Base-by-base conservation (phyloP, 805 yeast genomes). In the Candida takata region DNA sequence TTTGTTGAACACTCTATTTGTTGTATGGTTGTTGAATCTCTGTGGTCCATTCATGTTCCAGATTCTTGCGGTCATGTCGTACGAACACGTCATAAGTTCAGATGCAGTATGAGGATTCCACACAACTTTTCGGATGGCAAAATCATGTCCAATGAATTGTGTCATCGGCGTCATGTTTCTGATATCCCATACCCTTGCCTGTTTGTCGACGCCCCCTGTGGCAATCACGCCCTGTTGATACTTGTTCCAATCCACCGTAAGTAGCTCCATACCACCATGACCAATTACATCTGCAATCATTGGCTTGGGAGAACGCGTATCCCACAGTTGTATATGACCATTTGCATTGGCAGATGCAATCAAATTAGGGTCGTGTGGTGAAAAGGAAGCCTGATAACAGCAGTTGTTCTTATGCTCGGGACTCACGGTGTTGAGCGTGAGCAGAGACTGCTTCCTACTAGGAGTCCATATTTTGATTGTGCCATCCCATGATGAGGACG, bases 401-500 rank as follows among this genome's bases (percentile, higher is more conserved):
- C 95, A 85, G 40, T 74, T 70, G 26, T 68, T 56, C 21, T 47
- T 52, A 13, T 44, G 32, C 13, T 40, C 48, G 6, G 54, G 42
- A 56, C 64, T 35, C 45, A 44, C 40, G 2, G 66, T 59, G 18
- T 62, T 54, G 29, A 85, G 62, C 1, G 88, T 79, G 38, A 77
- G 32, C 37, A 84, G 42, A 18, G 86, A 74, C 14, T 67, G 61
- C 20, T 57, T 61, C 38, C 87, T 64, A 27, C 58, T 57, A 0
- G 92, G 87, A 1, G 78, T 58, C 95, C 95, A 84, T 4, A 85
- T 52, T 57, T 84, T 85, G 26, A 88, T 72, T 0, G 82, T 64
- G 0, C 97, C 95, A 57, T 90, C 97, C 97, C 97, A 90, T 8
- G 95, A 81, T 19, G 88, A 72, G 14, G 90, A 71, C 27, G 81